Percentiles rank a stretch among this genome's conserved stretches.
These are phyloP conservation scores for Zychaea mexicana DNA, from an alignment of 371 early-diverging fungal species.

Conservation along the genomic window DNA sequence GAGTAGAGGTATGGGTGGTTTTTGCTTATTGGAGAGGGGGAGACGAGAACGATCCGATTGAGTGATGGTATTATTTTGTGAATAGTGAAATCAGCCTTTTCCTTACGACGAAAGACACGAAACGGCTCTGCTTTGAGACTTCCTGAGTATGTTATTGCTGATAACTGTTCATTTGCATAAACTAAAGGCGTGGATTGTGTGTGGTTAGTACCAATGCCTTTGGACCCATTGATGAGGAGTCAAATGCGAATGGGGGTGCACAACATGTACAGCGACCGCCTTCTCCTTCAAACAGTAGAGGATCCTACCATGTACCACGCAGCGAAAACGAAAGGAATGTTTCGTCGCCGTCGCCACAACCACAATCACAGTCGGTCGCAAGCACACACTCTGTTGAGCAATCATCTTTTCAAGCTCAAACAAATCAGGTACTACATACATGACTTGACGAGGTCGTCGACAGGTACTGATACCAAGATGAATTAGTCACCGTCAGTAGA, in stretches of 20 bases:
- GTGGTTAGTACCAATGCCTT: not conserved
- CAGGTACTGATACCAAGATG: too few relatives aligned
- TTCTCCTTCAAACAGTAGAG: not conserved
- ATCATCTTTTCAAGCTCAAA: not conserved
- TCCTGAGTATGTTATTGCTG: conserved; percentile 12
- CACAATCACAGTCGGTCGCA: too few relatives aligned
- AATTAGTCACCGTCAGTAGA: conserved; percentile 32
- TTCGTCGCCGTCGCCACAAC: not conserved
- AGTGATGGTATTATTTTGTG: not conserved
- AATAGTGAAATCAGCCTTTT: conserved; percentile 14
- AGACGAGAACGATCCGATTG: not conserved
- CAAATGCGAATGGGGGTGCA: not conserved
- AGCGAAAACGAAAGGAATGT: not conserved
- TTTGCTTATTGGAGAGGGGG: not conserved
- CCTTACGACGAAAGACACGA: conserved; percentile 15
- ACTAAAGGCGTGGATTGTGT: not conserved
- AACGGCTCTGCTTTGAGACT: conserved; percentile 16
- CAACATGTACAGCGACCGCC: not conserved
- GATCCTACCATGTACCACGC: not conserved
- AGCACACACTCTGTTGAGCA: not conserved
- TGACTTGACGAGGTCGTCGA: too few relatives aligned
- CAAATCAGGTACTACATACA: not conserved
- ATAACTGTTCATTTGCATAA: not conserved
- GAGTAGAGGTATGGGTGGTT: not conserved
- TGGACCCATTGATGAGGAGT: conserved; percentile 8